phyloP scores from a whole-genome alignment of 768 basidiomycete genomes.

The Grammothele lineata region DNA sequence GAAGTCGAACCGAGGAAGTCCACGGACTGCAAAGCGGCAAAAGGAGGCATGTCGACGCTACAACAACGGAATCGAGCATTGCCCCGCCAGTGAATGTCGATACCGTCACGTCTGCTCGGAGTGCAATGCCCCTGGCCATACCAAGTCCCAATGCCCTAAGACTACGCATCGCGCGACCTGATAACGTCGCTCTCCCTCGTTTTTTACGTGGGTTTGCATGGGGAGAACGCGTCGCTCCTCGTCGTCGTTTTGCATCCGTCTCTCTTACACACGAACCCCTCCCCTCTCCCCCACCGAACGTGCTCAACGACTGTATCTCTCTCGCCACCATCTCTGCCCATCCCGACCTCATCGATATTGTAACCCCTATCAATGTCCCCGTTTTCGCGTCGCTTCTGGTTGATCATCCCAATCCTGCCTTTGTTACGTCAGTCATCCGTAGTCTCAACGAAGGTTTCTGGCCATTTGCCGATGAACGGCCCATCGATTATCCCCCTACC shows the following conservation, averaged over 20 bases:
- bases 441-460: slow-evolving; percentile 39
- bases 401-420: slow-evolving; percentile 34
- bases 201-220: slow-evolving; percentile 11
- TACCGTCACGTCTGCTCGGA: slow-evolving; percentile 24
- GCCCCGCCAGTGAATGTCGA: slow-evolving; percentile 7
- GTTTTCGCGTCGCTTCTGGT: slow-evolving; percentile 25
- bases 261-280: slow-evolving; percentile 13
- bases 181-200: slow-evolving; percentile 1
- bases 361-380: slow-evolving; percentile 33
- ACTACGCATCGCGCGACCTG: not conserved
- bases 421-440: slow-evolving; percentile 30
- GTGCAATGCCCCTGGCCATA: slow-evolving; percentile 1
- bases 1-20: no score
- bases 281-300: slow-evolving; percentile 8
- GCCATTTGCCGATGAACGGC: slow-evolving; percentile 33
- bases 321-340: slow-evolving; percentile 22
- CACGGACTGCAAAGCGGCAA: no score
- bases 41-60: slow-evolving; percentile 19
- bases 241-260: slow-evolving; percentile 13
- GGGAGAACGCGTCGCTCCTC: slow-evolving; percentile 12
- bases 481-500: slow-evolving; percentile 22
- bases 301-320: slow-evolving; percentile 12
- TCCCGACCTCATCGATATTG: slow-evolving; percentile 32
- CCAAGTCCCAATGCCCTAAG: slow-evolving; percentile 4
- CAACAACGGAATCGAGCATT: slow-evolving; percentile 20